Evolutionary conservation across 2,329 filamentous ascomycete species (phyloP).

Genomic region (Hypoxylon sp.): DNA sequence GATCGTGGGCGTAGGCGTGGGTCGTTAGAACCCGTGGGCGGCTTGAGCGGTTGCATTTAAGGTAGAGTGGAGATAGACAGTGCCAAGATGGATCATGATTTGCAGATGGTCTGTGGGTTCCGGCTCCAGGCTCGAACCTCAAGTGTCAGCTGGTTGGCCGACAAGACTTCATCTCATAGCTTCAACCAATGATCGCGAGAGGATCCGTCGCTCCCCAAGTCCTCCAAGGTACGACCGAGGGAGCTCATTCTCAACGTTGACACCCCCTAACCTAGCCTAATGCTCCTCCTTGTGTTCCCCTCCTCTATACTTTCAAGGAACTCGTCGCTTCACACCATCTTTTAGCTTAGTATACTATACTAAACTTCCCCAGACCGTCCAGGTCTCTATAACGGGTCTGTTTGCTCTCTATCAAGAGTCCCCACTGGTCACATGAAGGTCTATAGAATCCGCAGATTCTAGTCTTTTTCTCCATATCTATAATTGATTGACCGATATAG

Average conservation of each 20-base stretch:
- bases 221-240: conserved; percentile 33
- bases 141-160: conserved; percentile 58
- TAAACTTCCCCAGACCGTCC: conserved; percentile 53
- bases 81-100: conserved; percentile 56
- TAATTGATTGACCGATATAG: conserved; percentile 31
- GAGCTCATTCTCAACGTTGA: conserved; percentile 29
- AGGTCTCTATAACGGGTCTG: conserved; percentile 47
- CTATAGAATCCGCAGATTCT: conserved; percentile 42
- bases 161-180: conserved; percentile 50
- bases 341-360: conserved; percentile 44
- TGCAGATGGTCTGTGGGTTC: conserved; percentile 56
- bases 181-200: conserved; percentile 46
- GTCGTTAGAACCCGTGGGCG: conserved; percentile 35
- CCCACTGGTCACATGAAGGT: conserved; percentile 56
- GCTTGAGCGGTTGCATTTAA: conserved; percentile 51
- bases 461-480: conserved; percentile 30
- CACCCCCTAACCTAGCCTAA: conserved; percentile 40
- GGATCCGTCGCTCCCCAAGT: conserved; percentile 2
- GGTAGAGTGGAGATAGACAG: conserved; percentile 47
- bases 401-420: conserved; percentile 47
- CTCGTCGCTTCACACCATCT: conserved; percentile 55
- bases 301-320: conserved; percentile 36
- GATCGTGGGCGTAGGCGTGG: conserved; percentile 36
- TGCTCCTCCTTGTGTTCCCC: conserved; percentile 47
- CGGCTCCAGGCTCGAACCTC: conserved; percentile 46